A percentile compares a stretch with the other conserved stretches of the same genome.
These are phyloP conservation scores for Cunninghamia lanceolata DNA, from an alignment of 75 land plant species.

Conservation along the genomic window DNA sequence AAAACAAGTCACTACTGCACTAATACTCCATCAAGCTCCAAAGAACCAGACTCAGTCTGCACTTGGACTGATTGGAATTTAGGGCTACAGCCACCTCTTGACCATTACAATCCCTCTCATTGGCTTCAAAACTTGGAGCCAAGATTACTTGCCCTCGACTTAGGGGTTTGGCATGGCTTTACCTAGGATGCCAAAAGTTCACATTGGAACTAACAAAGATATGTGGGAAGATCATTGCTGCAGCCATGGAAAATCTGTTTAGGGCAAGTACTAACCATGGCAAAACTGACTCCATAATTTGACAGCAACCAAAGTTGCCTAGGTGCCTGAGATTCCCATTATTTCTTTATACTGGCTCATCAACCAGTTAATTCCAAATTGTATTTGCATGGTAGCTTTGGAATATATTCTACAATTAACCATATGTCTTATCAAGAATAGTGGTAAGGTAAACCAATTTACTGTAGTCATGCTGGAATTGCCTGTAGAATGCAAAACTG, in stretches of 20 bases:
- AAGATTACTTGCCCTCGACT: neutral
- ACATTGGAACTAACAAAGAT: neutral
- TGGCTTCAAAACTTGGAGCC: neutral
- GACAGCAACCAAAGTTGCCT: neutral
- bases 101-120: neutral
- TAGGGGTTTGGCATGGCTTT: neutral
- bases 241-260: neutral
- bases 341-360: neutral
- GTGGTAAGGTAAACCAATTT: neutral
- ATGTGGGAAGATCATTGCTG: neutral
- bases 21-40: neutral
- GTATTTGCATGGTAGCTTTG: neutral
- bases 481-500: neutral
- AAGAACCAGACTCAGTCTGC: neutral
- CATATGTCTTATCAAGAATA: neutral
- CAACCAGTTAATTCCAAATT: neutral
- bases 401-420: neutral
- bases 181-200: neutral
- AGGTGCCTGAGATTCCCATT: neutral
- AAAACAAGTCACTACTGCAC: neutral
- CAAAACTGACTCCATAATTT: neutral
- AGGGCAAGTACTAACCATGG: neutral
- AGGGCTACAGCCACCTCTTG: neutral
- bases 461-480: neutral
- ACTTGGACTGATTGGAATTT: neutral